A percentile compares a stretch with the other conserved stretches of the same genome.
These are phyloP conservation scores for Solanum hybrid DNA, from an alignment of 305 asterid genomes.

Conservation along the genomic window DNA sequence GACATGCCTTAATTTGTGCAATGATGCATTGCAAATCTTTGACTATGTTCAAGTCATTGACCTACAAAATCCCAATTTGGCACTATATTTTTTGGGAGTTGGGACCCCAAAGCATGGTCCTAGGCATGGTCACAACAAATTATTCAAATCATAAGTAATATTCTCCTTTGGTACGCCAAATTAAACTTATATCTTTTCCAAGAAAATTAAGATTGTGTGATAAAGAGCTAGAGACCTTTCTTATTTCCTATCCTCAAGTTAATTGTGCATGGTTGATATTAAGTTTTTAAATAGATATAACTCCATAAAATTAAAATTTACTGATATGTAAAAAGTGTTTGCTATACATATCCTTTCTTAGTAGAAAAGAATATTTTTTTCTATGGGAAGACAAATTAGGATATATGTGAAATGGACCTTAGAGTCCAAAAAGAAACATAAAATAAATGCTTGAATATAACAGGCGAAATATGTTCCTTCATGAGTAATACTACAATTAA, in stretches of 20 bases:
- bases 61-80: not conserved
- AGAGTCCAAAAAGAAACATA: not conserved
- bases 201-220: not conserved
- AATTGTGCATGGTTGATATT: not conserved
- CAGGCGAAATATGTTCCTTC: conserved; percentile 3
- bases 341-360: not conserved
- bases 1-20: conserved; percentile 6
- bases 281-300: not conserved
- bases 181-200: not conserved
- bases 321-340: not conserved
- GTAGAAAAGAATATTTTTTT: not conserved
- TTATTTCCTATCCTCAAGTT: not conserved
- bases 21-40: conserved; percentile 5
- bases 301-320: not conserved
- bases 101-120: conserved; percentile 10
- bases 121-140: not conserved
- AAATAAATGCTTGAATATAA: conserved; percentile 1
- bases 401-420: conserved; percentile 1
- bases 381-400: not conserved
- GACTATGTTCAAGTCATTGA: not conserved
- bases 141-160: not conserved
- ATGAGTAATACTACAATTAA: not conserved
- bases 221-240: not conserved
- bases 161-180: not conserved
- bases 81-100: not conserved